These are phyloP conservation scores for Monilinia vaccinii-corymbosi DNA, from an alignment of 2,329 filamentous ascomycete genomes.

Conservation along the genomic window DNA sequence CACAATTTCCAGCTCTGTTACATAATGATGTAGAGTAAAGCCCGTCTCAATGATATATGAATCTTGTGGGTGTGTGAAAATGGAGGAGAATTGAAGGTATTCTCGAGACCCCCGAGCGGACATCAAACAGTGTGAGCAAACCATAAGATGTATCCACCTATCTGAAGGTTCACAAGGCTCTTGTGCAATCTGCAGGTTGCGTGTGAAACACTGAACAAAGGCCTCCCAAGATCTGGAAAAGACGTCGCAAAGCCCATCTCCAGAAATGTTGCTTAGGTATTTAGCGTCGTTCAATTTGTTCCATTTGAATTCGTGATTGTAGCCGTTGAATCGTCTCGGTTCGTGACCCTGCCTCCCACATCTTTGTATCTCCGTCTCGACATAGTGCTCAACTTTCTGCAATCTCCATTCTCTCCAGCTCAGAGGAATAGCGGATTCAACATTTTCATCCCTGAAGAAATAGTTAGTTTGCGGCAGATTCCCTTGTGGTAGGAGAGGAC, in stretches of 20 bases:
- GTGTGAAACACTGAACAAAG: conserved; percentile 3
- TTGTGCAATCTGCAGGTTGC: not conserved
- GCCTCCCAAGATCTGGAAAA: not conserved
- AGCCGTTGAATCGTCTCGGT: not conserved
- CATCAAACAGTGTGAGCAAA: conserved; percentile 4
- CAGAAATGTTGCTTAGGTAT: not conserved
- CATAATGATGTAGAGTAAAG: conserved; percentile 1
- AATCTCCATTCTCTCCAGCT: not conserved
- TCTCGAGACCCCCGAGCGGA: not conserved
- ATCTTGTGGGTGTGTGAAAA: not conserved
- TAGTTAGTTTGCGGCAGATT: not conserved
- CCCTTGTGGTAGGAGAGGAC: not conserved
- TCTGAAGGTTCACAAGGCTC: not conserved
- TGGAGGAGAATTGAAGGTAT: not conserved
- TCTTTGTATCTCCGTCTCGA: conserved; percentile 5
- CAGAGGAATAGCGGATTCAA: not conserved
- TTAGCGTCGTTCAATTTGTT: not conserved
- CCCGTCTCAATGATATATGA: not conserved
- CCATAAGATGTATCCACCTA: conserved; percentile 4
- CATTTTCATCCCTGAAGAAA: not conserved
- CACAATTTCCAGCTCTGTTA: conserved; percentile 5
- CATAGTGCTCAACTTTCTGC: not conserved
- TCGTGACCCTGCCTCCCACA: not conserved
- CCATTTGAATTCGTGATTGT: conserved; percentile 1
- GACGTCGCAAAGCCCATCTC: not conserved